These are phyloP conservation scores for Paratinospora sagittata DNA, from an alignment of 164 flowering plant species.

Conservation along the genomic window DNA sequence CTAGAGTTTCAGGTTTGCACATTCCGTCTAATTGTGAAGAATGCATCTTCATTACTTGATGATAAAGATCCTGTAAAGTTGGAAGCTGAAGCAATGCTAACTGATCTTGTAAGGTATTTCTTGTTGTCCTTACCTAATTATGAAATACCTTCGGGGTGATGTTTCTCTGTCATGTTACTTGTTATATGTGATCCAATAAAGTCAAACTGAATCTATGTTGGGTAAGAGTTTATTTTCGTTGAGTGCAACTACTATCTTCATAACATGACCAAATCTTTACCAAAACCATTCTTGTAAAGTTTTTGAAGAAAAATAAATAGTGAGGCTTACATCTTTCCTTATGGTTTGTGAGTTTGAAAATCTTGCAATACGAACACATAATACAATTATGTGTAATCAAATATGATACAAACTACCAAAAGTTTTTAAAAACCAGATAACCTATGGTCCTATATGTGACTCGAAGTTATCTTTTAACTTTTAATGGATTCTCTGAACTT, in stretches of 20 bases:
- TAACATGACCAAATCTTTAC: not conserved
- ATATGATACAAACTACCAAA: too few species aligned
- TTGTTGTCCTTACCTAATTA: not conserved
- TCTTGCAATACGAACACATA: too few species aligned
- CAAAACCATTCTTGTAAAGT: not conserved
- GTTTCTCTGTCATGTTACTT: not conserved
- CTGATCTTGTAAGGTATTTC: constrained; percentile 60
- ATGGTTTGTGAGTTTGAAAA: too few species aligned
- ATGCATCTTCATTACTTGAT: constrained; percentile 76
- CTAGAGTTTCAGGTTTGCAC: constrained; percentile 62
- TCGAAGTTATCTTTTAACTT: too few species aligned
- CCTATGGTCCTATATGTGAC: too few species aligned
- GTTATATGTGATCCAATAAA: not conserved
- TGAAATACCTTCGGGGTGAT: not conserved
- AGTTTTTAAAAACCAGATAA: too few species aligned
- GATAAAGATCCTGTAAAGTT: constrained; percentile 56
- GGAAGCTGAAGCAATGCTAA: constrained; percentile 62
- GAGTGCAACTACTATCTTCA: not conserved
- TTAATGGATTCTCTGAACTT: too few species aligned
- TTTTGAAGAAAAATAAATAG: too few species aligned
- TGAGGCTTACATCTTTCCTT: too few species aligned
- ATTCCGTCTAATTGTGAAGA: constrained; percentile 62
- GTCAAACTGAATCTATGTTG: not conserved
- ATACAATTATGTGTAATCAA: too few species aligned
- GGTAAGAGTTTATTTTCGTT: not conserved